Base-by-base conservation (phyloP, 106 monocot genomes). In the Triglochin maritima region DNA sequence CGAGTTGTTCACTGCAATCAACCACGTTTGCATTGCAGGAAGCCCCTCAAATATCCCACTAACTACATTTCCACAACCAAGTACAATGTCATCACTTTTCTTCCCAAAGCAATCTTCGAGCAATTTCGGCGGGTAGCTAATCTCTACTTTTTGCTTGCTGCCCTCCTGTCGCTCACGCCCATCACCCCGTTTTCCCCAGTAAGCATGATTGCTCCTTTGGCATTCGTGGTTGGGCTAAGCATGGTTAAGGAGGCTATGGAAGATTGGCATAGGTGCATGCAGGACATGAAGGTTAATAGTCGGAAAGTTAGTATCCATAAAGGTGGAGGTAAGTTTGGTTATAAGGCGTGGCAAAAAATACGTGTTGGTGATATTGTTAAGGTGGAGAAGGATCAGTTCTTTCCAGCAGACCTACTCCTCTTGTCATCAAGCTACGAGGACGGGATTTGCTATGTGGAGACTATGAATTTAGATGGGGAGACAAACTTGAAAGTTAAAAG, bases 391-490 rank as follows among this genome's bases (percentile, higher is more conserved):
- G 87, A 94, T 51, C 78, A 85, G 45, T 95, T 87, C 69, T 95
- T 95, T 56, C 94, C 94, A 6, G 89, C 94, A 2, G 94, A 95
- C 65, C 75, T 95, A 68, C 73, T 95, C 16, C 55, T 95, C 4
- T 64, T 95, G 50, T 95, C 94, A 0, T 95, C 94, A 3, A 87
- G 85, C 69, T 95, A 95, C 68, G 94, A 85, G 9, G 94, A 95
- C 71, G 89, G 86, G 4, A 90, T 95, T 72, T 95, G 94, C 70
- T 95, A 95, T 61, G 94, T 95, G 7, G 94, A 95, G 78, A 95
- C 95, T 3, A 95, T 95, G 94, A 95, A 95, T 76, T 80, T 95
- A 70, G 94, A 95, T 71, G 94, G 94, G 3, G 94, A 95, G 65
- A 95, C 90, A 11, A 95, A 95, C 62, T 60, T 95, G 65, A 95